Conservation (phyloP, 352 stramenopile genomes). For the Pythium brassicae region DNA sequence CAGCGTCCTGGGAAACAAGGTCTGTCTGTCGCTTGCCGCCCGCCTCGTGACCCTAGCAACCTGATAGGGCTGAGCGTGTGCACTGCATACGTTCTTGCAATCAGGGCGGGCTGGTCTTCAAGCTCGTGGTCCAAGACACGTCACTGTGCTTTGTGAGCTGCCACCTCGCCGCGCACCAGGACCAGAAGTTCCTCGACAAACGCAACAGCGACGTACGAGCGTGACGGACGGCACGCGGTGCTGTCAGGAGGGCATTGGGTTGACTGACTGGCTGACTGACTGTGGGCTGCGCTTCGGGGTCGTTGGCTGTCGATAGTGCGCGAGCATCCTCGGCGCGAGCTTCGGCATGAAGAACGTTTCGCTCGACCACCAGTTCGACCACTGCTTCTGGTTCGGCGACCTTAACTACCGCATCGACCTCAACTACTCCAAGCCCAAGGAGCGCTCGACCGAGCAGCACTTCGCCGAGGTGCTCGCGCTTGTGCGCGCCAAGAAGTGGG, state of each 20-base stretch:
- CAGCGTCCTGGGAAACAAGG: slow-evolving; percentile 82
- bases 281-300: background rate
- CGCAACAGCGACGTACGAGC: slow-evolving; percentile 75
- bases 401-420: slow-evolving; percentile 86
- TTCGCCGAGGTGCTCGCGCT: slow-evolving; percentile 56
- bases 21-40: slow-evolving; percentile 12
- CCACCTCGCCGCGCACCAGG: slow-evolving; percentile 79
- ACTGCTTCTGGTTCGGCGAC: slow-evolving; percentile 86
- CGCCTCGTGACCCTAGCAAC: too few species aligned
- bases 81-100: too few species aligned
- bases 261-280: background rate
- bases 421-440: slow-evolving; percentile 37
- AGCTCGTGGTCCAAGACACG: slow-evolving; percentile 69
- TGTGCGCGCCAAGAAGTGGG: slow-evolving; percentile 62
- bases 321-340: slow-evolving; percentile 64
- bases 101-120: slow-evolving; percentile 75
- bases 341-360: slow-evolving; percentile 65
- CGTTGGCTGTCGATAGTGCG: slow-evolving; percentile 30
- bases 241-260: too few species aligned
- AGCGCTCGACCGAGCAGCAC: slow-evolving; percentile 63
- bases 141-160: slow-evolving; percentile 86
- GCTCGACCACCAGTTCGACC: slow-evolving; percentile 78
- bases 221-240: background rate
- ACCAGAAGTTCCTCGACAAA: slow-evolving; percentile 83
- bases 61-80: background rate